Conservation (phyloP, 192 early-diverging fungal species). For the Helicostylum pulchrum region DNA sequence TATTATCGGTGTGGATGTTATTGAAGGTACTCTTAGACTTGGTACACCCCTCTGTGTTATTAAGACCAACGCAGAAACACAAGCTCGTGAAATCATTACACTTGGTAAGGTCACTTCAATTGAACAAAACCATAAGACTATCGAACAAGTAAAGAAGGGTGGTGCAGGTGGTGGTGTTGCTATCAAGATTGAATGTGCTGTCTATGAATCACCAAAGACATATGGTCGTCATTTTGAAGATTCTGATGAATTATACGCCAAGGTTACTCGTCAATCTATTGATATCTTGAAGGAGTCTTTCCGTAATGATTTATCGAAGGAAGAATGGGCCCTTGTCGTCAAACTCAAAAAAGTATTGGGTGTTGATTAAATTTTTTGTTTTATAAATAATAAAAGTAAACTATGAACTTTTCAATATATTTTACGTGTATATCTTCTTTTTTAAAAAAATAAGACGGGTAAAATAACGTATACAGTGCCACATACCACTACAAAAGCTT, state of each 20-base stretch:
- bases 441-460: too few species aligned
- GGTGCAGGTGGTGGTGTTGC: constrained; percentile 82
- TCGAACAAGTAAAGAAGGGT: constrained; percentile 80
- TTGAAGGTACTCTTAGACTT: constrained; percentile 81
- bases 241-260: constrained; percentile 70
- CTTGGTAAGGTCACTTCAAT: constrained; percentile 91
- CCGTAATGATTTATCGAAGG: constrained; percentile 86
- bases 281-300: constrained; percentile 94
- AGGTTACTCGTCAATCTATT: constrained; percentile 87
- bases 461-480: too few species aligned
- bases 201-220: constrained; percentile 82
- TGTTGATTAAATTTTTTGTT: constrained; percentile 24
- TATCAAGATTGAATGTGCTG: constrained; percentile 85
- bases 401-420: too few species aligned
- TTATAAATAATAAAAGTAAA: not conserved
- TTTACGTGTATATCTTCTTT: too few species aligned
- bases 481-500: too few species aligned
- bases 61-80: constrained; percentile 68
- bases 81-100: constrained; percentile 63
- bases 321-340: constrained; percentile 80
- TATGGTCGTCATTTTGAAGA: constrained; percentile 93
- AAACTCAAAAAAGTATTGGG: constrained; percentile 69
- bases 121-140: constrained; percentile 86
- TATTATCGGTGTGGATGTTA: constrained; percentile 92
- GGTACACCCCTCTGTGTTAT: constrained; percentile 94